Evolutionary conservation across 176 grass and related monocot species (phyloP), one percentile per base, ranked within the genome.

Genomic region (Hsuehochloa calcarea): DNA sequence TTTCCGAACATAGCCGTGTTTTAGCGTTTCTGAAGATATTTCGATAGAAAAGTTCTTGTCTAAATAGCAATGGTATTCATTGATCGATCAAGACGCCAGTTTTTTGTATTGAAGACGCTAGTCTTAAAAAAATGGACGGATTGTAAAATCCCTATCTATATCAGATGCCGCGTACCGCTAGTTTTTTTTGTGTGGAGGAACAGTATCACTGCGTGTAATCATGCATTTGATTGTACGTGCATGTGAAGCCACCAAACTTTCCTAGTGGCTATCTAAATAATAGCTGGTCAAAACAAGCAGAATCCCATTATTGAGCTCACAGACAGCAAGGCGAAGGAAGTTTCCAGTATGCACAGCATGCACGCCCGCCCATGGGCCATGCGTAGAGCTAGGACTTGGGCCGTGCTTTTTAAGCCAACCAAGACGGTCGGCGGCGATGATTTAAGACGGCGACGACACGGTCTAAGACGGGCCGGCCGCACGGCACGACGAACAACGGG

Each of bases 221-320:
- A 25, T 60, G 56, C 2, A 25, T 79, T 46, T 46, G 23, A 47
- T 64, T 58, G 38, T 19, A 41, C 40, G 38, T 37, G 44, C 78
- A 38, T 80, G 45, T 68, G 62, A 80, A 47, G 46, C 45, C 64
- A 81, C 31, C 44, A 68, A 55, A 65, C 45, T 68, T 52, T 15
- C 43, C 15, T 49, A 14, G 38, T 15, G 15, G 38, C 38, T 29
- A 14, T 34, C 62, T 16, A 25, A 56, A 58, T 58, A n/a, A 58
- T 61, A 26, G 23, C 1, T 13, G 9, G 23, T 12, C 59, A 62
- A 62, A 5, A 13, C 59, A 26, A 5, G 10, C 39, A 5, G 4
- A 4, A n/a, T n/a, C 55, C 12, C 12, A 60, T 43, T 13, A 26
- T 10, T 60, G 52, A 59, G 34, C 10, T 25, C 74, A 15, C 13